phyloP scores from a whole-genome alignment of 805 yeast species.

The Candida cerambycidarum region DNA sequence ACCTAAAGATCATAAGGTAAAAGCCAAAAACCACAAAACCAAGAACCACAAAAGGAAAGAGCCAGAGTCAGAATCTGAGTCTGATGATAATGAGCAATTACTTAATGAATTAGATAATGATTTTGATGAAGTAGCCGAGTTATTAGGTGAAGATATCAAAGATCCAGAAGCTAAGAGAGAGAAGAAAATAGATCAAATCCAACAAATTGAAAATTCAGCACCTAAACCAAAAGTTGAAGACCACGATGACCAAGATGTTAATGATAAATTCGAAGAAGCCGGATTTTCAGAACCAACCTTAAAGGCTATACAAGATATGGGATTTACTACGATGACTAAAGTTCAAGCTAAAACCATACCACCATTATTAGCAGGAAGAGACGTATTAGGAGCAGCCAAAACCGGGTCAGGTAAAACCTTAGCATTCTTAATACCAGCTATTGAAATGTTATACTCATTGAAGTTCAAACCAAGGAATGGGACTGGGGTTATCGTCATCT shows the following conservation, averaged over 20 bases:
- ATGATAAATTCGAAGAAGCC: constrained; percentile 38
- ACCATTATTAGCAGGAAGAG: constrained; percentile 93
- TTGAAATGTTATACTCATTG: constrained; percentile 84
- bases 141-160: constrained; percentile 45
- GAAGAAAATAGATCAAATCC: constrained; percentile 16
- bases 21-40: constrained; percentile 1
- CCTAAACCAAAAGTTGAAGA: constrained; percentile 32
- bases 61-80: constrained; percentile 27
- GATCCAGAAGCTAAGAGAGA: constrained; percentile 37
- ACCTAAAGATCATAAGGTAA: not conserved
- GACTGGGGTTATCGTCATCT: constrained; percentile 92
- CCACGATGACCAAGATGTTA: constrained; percentile 30
- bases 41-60: constrained; percentile 15
- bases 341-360: constrained; percentile 97
- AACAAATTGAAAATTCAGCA: constrained; percentile 17
- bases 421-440: constrained; percentile 94
- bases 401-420: constrained; percentile 98
- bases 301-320: constrained; percentile 83
- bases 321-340: constrained; percentile 86
- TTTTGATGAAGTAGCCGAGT: constrained; percentile 55
- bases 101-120: constrained; percentile 58
- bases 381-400: constrained; percentile 98
- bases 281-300: constrained; percentile 79
- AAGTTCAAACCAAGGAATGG: constrained; percentile 98
- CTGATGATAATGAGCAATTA: constrained; percentile 41